Conservation (phyloP, 306 rosid genomes). For the Fragaria ananassa region DNA sequence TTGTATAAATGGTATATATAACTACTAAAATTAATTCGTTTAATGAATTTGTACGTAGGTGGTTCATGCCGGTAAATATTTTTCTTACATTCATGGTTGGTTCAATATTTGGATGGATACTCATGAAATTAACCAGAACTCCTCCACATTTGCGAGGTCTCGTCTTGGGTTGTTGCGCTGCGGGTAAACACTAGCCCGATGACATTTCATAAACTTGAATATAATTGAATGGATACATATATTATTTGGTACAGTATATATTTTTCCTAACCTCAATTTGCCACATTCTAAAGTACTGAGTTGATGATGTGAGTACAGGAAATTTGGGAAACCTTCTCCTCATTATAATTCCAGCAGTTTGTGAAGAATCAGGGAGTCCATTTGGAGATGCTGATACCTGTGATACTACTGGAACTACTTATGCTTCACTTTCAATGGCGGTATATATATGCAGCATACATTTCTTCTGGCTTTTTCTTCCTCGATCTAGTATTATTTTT, state of each 20-base stretch:
- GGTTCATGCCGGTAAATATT: slow-evolving; percentile 55
- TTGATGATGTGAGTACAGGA: slow-evolving; percentile 28
- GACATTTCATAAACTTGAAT: background rate
- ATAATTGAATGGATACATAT: no score
- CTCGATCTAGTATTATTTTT: background rate
- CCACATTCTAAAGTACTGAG: background rate
- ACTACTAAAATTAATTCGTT: background rate
- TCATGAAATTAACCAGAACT: slow-evolving; percentile 39
- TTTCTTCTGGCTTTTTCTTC: background rate
- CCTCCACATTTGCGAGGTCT: slow-evolving; percentile 50
- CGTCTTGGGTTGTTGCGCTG: slow-evolving; percentile 52
- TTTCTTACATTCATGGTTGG: slow-evolving; percentile 46
- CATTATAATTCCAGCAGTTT: slow-evolving; percentile 51
- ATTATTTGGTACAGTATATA: no score
- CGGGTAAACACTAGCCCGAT: slow-evolving; percentile 26
- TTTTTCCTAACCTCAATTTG: background rate
- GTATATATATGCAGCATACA: background rate
- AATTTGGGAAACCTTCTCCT: slow-evolving; percentile 54
- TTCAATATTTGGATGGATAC: slow-evolving; percentile 48
- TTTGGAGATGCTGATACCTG: slow-evolving; percentile 49
- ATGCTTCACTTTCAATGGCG: slow-evolving; percentile 63
- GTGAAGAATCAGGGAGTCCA: slow-evolving; percentile 58
- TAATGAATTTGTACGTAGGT: slow-evolving; percentile 23
- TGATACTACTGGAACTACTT: slow-evolving; percentile 39
- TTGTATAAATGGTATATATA: no score